Evolutionary conservation across 2,329 filamentous ascomycete species (phyloP), one percentile per base, ranked within the genome.

Genomic region (Pseudonectria buxi): DNA sequence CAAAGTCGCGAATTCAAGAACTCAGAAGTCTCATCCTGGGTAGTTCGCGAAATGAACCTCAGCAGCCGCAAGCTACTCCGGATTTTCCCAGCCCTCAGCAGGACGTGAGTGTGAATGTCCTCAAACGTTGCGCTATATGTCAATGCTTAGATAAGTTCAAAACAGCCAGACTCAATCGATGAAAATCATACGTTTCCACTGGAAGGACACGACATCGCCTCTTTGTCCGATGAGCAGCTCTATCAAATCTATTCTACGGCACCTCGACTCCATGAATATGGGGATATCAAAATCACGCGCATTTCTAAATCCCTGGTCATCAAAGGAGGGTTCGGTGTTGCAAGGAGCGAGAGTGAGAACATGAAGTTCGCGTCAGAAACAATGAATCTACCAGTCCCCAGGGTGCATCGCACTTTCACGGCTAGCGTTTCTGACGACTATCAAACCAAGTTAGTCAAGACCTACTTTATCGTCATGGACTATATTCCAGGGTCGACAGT

Each of bases 251-350:
- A 30, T 7, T 14, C 16, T 18, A 24, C 26, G 3, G 33, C 25
- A 22, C 33, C 33, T 3, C 26, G 27, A 15, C 28, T 36, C 10
- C 14, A 36, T 26, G 11, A 36, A 7, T 36, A 36, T 25, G 33
- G 33, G 2, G 7, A 16, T 12, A 14, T 36, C n/a, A 36, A 36
- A 25, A 12, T 36, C 15, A 30, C 26, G 12, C 33, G 33, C 22
- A 14, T 36, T 30, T 36, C 33, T 10, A 36, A 36, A 26, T 36
- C 33, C 6, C 28, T 36, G 12, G 33, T 31, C 28, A 36, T 36
- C 27, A 36, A 30, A 18, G 33, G 33, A 6, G 33, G 33, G 5
- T 22, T 22, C 3, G 7, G 22, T 12, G 14, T 36, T 14, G 7
- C 28, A n/a, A 36, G 30, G 33, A 31, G 33, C 28, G 33, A 36